phyloP scores from a whole-genome alignment of 2,329 filamentous ascomycete species.

The Fusarium tanahbumbuense region DNA sequence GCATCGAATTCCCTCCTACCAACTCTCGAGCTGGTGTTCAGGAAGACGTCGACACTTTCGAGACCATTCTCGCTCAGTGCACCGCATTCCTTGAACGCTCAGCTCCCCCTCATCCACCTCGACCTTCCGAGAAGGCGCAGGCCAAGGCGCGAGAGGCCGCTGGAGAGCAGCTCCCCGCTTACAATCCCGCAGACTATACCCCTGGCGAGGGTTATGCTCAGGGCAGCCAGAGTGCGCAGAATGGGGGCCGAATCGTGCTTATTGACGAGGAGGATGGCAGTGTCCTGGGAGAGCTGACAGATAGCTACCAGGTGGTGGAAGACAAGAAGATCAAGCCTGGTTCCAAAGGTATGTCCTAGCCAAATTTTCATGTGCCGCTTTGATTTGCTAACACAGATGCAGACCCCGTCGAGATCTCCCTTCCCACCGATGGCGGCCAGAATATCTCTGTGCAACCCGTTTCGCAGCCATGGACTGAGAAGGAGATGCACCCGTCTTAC shows the following conservation, averaged over 20 bases:
- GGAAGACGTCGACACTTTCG: constrained; percentile 95
- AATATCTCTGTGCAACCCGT: constrained; percentile 75
- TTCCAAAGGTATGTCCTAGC: constrained; percentile 79
- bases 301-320: constrained; percentile 84
- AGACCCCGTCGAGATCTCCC: constrained; percentile 83
- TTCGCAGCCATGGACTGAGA: constrained; percentile 76
- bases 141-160: constrained; percentile 57
- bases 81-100: constrained; percentile 93
- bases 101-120: constrained; percentile 64
- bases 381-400: neutral
- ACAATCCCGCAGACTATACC: constrained; percentile 85
- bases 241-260: constrained; percentile 82
- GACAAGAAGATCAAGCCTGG: constrained; percentile 80
- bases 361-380: neutral
- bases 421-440: constrained; percentile 74
- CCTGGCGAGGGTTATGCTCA: constrained; percentile 82
- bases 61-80: constrained; percentile 97
- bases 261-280: constrained; percentile 97
- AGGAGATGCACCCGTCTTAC: constrained; percentile 90
- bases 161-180: constrained; percentile 66
- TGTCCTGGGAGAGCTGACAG: constrained; percentile 89
- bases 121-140: constrained; percentile 49
- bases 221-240: constrained; percentile 66
- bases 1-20: constrained; percentile 86
- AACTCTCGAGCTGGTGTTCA: constrained; percentile 80